phyloP scores from a whole-genome alignment of 805 yeast genomes.

The Starmerella lactis-condensi region DNA sequence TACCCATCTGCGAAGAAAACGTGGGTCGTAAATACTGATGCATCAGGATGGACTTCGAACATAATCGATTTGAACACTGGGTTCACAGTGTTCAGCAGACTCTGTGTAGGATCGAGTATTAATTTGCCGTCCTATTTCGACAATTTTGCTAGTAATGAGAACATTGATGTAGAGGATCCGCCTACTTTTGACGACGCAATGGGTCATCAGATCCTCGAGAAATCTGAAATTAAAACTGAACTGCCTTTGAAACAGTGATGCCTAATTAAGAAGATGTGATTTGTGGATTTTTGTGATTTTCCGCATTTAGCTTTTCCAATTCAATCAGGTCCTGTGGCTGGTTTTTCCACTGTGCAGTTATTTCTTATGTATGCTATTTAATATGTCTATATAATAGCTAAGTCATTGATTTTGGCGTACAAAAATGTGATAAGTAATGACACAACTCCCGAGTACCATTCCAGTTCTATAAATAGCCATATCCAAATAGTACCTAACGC shows the following conservation, averaged over 20 bases:
- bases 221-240: constrained; percentile 2
- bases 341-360: too few species aligned
- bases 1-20: too few species aligned
- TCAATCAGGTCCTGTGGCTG: too few species aligned
- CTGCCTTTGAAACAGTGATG: too few species aligned
- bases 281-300: too few species aligned
- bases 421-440: constrained; percentile 16
- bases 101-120: constrained; percentile 19
- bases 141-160: not conserved
- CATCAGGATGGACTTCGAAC: too few species aligned
- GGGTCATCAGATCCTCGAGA: constrained; percentile 15
- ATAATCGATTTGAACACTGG: constrained; percentile 19
- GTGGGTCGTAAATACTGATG: too few species aligned
- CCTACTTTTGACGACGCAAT: constrained; percentile 19
- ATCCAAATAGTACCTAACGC: constrained; percentile 27
- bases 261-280: too few species aligned
- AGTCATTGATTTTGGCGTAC: constrained; percentile 15
- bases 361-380: too few species aligned
- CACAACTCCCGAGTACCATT: constrained; percentile 21
- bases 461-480: constrained; percentile 26
- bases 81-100: constrained; percentile 14
- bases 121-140: constrained; percentile 19
- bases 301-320: too few species aligned
- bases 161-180: constrained; percentile 9
- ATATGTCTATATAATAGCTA: too few species aligned